Conservation (phyloP, 495 filamentous ascomycete genomes). For the Penicillium steckii region DNA sequence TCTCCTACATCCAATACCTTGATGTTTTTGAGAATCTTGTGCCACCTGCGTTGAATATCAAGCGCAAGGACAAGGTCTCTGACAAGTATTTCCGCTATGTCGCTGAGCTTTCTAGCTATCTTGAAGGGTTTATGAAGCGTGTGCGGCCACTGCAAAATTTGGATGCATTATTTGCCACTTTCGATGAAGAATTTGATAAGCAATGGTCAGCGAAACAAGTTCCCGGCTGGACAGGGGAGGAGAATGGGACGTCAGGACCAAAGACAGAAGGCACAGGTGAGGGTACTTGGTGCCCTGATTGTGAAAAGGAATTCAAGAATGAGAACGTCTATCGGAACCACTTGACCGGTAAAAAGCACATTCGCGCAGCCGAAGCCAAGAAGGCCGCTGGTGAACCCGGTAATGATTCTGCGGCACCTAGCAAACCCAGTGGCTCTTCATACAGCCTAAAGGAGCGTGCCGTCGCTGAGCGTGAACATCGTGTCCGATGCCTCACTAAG, state of each 20-base stretch:
- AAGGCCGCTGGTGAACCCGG: conserved; percentile 40
- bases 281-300: conserved; percentile 82
- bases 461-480: conserved; percentile 85
- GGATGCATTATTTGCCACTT: conserved; percentile 68
- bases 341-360: conserved; percentile 87
- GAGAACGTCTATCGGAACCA: conserved; percentile 92
- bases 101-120: conserved; percentile 71
- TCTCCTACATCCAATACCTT: conserved; percentile 89
- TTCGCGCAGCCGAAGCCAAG: conserved; percentile 68
- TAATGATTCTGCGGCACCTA: conserved; percentile 21
- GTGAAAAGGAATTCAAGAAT: conserved; percentile 92
- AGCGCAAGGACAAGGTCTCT: conserved; percentile 76
- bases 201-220: conserved; percentile 78
- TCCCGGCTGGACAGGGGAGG: conserved; percentile 71
- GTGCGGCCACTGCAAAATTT: conserved; percentile 81
- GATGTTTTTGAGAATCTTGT: conserved; percentile 84
- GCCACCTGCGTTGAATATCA: conserved; percentile 67
- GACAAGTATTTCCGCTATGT: conserved; percentile 92
- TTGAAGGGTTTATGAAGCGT: conserved; percentile 82
- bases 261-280: conserved; percentile 62
- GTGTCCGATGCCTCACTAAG: conserved; percentile 70
- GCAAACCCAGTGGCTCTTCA: conserved; percentile 25
- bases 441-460: conserved; percentile 77
- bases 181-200: conserved; percentile 80
- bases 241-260: conserved; percentile 42